A percentile compares a stretch with the other conserved stretches of the same genome.
phyloP scores from a whole-genome alignment of 75 land plant species.

The Adiantum capillusveneris region DNA sequence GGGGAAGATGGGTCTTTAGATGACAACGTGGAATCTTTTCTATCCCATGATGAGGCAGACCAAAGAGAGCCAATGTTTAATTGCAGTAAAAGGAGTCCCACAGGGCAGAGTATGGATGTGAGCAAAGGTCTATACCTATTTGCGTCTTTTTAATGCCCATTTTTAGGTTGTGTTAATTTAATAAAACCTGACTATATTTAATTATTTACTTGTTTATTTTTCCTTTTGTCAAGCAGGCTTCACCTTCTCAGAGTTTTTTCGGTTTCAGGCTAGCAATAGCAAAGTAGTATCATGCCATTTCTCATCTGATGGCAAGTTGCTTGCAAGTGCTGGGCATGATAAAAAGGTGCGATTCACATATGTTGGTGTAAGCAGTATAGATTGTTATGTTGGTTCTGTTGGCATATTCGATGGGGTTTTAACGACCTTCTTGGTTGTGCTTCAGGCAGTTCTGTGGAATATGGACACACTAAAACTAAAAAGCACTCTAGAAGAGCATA shows the following conservation, averaged over 20 bases:
- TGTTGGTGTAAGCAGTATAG: conserved; percentile 3
- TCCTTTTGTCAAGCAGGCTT: conserved; percentile 37
- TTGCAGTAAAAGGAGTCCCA: conserved; percentile 34
- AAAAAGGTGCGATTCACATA: conserved; percentile 42
- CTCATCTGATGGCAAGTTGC: conserved; percentile 81
- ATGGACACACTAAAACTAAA: conserved; percentile 55
- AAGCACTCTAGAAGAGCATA: conserved; percentile 78
- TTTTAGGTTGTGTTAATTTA: too few relatives aligned
- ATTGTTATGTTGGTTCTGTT: too few relatives aligned
- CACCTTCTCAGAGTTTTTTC: conserved; percentile 51
- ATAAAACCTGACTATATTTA: too few relatives aligned
- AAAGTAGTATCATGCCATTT: conserved; percentile 86
- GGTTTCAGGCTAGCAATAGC: conserved; percentile 52
- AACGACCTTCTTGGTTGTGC: neutral
- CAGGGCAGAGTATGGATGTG: conserved; percentile 77
- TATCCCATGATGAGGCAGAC: conserved; percentile 87
- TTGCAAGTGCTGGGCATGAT: conserved; percentile 89
- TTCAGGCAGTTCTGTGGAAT: conserved; percentile 85
- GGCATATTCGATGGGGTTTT: neutral
- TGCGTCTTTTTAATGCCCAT: too few relatives aligned
- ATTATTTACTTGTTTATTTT: too few relatives aligned
- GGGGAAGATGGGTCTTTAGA: conserved; percentile 87
- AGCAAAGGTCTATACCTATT: conserved; percentile 52
- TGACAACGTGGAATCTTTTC: conserved; percentile 97
- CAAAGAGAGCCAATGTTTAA: conserved; percentile 56